Evolutionary conservation across 2,329 filamentous ascomycete genomes (phyloP).

Genomic region (Aspergillus tanneri): DNA sequence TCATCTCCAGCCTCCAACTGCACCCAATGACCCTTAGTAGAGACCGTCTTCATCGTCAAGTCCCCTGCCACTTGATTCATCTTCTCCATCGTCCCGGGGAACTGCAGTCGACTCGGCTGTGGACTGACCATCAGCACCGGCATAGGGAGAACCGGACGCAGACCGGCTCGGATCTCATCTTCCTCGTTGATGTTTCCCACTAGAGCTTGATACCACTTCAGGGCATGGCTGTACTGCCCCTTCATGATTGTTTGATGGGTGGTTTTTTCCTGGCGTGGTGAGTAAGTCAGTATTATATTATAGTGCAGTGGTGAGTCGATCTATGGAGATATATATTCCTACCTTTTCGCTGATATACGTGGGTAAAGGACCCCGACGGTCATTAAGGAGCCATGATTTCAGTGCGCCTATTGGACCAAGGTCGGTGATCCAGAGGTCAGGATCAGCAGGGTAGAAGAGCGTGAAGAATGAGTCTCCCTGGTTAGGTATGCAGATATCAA

Average conservation of each 20-base stretch:
- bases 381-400: constrained; percentile 23
- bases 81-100: constrained; percentile 13
- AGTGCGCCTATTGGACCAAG: constrained; percentile 22
- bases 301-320: too few species aligned
- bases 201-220: constrained; percentile 28
- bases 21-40: constrained; percentile 25
- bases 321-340: neutral
- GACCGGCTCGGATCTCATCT: constrained; percentile 18
- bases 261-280: constrained; percentile 15
- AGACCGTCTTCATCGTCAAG: constrained; percentile 18
- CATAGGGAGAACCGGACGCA: constrained; percentile 18
- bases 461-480: constrained; percentile 25
- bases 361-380: constrained; percentile 16
- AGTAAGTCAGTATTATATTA: neutral
- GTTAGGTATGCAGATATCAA: neutral
- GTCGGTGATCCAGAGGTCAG: constrained; percentile 20
- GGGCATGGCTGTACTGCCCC: constrained; percentile 18
- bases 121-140: constrained; percentile 22
- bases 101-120: constrained; percentile 11
- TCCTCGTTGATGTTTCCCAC: constrained; percentile 23
- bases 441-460: constrained; percentile 25
- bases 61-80: constrained; percentile 18
- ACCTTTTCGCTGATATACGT: constrained; percentile 22
- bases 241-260: constrained; percentile 23
- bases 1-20: constrained; percentile 28